Evolutionary conservation across 2,329 filamentous ascomycete species (phyloP).

Genomic region (Diaporthe sp.): DNA sequence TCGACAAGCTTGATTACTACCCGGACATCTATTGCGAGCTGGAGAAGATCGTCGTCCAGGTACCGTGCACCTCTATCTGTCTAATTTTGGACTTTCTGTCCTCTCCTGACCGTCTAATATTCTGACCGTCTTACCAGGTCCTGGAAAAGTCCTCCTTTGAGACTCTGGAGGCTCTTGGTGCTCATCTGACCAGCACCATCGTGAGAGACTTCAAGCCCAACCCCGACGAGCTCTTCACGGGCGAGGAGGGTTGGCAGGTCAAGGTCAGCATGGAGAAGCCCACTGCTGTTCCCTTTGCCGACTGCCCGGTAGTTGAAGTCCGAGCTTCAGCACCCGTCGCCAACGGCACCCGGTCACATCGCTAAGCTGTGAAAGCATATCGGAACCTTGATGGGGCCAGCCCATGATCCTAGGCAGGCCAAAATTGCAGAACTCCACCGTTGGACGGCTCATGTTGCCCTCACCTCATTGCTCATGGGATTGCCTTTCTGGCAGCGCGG

Average conservation of each 20-base stretch:
- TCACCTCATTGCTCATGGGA: constrained; percentile 4
- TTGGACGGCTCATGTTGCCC: neutral
- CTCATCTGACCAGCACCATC: constrained; percentile 61
- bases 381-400: neutral
- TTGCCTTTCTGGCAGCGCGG: constrained; percentile 68
- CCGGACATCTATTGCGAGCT: constrained; percentile 68
- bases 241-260: constrained; percentile 64
- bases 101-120: constrained; percentile 15
- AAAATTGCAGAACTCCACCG: neutral
- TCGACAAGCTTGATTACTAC: constrained; percentile 65
- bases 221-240: constrained; percentile 48
- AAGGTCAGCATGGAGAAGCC: constrained; percentile 79
- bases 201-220: constrained; percentile 57
- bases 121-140: constrained; percentile 53
- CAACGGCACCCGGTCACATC: constrained; percentile 33
- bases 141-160: constrained; percentile 71
- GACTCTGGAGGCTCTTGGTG: constrained; percentile 73
- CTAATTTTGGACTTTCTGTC: constrained; percentile 19
- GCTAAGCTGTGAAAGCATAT: constrained; percentile 1
- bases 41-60: constrained; percentile 74
- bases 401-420: constrained; percentile 6
- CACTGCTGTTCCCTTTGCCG: constrained; percentile 79
- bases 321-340: constrained; percentile 46
- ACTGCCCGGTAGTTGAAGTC: constrained; percentile 78
- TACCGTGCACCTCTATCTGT: constrained; percentile 49